A percentile compares a stretch with the other conserved stretches of the same genome.
phyloP scores from a whole-genome alignment of 1,284 basidiomycete species.

The Cerioporus squamosus region DNA sequence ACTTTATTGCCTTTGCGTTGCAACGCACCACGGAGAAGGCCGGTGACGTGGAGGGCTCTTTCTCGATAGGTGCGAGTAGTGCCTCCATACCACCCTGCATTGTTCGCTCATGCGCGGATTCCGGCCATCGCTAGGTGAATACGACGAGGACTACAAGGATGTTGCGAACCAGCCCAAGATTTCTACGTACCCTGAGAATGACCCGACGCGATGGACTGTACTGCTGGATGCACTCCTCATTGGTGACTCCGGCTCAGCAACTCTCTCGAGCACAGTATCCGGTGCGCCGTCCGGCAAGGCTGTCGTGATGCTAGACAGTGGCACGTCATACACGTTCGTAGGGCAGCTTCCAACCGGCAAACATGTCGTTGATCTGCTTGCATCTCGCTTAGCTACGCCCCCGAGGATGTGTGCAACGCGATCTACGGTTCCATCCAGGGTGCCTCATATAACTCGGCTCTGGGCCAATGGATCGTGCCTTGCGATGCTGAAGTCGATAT shows the following conservation, averaged over 20 bases:
- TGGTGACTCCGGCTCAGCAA: constrained; percentile 46
- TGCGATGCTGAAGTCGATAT: constrained; percentile 74
- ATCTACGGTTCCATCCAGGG: constrained; percentile 69
- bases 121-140: constrained; percentile 54
- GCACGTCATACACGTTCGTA: constrained; percentile 77
- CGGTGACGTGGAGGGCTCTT: constrained; percentile 63
- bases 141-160: constrained; percentile 60
- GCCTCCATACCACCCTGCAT: not conserved
- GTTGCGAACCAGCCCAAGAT: constrained; percentile 60
- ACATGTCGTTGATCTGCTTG: constrained; percentile 4
- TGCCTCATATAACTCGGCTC: constrained; percentile 52
- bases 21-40: constrained; percentile 56
- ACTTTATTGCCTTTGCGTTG: constrained; percentile 78
- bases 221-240: constrained; percentile 72
- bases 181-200: constrained; percentile 67
- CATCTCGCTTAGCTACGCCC: constrained; percentile 56
- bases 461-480: constrained; percentile 70
- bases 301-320: constrained; percentile 75
- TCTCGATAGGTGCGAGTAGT: constrained; percentile 61
- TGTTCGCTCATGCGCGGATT: too few species aligned
- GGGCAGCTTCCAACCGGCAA: not conserved
- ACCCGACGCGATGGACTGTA: constrained; percentile 73
- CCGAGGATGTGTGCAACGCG: constrained; percentile 60
- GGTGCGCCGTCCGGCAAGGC: constrained; percentile 68
- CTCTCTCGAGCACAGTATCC: constrained; percentile 57